phyloP scores from a whole-genome alignment of 2,329 filamentous ascomycete genomes.

The Colletotrichum plurivorum region DNA sequence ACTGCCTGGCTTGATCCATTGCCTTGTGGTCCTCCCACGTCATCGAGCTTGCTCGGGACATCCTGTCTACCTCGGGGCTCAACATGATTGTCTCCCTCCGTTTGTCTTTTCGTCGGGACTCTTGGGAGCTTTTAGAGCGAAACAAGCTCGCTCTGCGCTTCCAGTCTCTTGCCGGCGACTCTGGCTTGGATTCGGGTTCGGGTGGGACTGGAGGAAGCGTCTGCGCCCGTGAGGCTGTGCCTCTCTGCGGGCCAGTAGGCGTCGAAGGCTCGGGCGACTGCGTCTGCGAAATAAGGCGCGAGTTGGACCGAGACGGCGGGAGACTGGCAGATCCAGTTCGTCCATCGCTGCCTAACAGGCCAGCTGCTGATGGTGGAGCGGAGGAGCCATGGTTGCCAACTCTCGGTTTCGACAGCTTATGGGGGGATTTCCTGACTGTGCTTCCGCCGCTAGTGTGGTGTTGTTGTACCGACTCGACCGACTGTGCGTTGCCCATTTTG shows the following conservation, averaged over 20 bases:
- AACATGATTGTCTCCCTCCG: conserved; percentile 20
- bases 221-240: background rate
- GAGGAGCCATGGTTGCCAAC: conserved; percentile 54
- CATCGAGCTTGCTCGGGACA: conserved; percentile 41
- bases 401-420: conserved; percentile 67
- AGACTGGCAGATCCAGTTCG: conserved; percentile 48
- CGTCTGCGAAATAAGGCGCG: conserved; percentile 7
- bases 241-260: conserved; percentile 16
- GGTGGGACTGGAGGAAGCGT: conserved; percentile 1
- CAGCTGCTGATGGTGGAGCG: conserved; percentile 49
- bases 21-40: conserved; percentile 38
- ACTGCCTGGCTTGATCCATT: conserved; percentile 41
- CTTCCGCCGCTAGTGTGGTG: conserved; percentile 42
- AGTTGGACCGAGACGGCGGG: conserved; percentile 38
- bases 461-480: conserved; percentile 54
- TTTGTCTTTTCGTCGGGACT: conserved; percentile 17
- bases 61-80: conserved; percentile 35
- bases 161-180: conserved; percentile 30
- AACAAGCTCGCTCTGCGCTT: conserved; percentile 40
- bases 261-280: conserved; percentile 24
- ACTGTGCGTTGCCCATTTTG: conserved; percentile 67
- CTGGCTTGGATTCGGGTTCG: conserved; percentile 15
- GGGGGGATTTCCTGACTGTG: conserved; percentile 51
- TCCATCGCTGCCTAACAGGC: conserved; percentile 55
- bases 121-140: conserved; percentile 41